Percentiles rank a stretch among this genome's conserved stretches.
Evolutionary conservation across 345 rosid genomes (phyloP).

Genomic region (Hypericum perforatum): DNA sequence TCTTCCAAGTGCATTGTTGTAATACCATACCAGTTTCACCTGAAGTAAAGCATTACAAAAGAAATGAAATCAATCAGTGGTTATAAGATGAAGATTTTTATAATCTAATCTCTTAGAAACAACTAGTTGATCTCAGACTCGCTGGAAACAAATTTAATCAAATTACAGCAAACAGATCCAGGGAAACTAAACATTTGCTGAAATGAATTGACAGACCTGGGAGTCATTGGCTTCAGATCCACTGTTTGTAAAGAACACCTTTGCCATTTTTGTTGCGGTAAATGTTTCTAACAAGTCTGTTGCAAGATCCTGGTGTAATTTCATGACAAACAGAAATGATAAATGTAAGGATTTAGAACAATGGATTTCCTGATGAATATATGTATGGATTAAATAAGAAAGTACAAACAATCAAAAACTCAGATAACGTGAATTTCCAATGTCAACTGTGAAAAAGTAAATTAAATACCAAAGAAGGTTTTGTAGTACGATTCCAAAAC

Average conservation of each 20-base stretch:
- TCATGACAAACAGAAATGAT: background rate
- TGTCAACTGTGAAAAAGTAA: background rate
- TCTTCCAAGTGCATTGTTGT: constrained; percentile 78
- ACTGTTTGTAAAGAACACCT: constrained; percentile 82
- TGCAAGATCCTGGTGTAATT: constrained; percentile 79
- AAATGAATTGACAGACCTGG: constrained; percentile 40
- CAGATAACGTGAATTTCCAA: background rate
- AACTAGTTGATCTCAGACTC: background rate
- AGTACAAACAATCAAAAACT: constrained; percentile 1
- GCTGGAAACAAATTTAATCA: background rate
- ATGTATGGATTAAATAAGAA: constrained; percentile 6
- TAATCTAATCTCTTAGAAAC: too few relatives aligned
- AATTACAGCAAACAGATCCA: too few relatives aligned
- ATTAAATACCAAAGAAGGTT: constrained; percentile 71
- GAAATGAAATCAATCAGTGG: background rate
- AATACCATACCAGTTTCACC: constrained; percentile 94
- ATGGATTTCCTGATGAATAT: constrained; percentile 2
- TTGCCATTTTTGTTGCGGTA: constrained; percentile 77
- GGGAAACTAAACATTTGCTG: background rate
- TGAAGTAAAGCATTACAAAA: constrained; percentile 19
- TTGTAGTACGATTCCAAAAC: constrained; percentile 94
- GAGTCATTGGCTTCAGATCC: constrained; percentile 99
- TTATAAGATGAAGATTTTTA: background rate
- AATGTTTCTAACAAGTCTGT: constrained; percentile 72
- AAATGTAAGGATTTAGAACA: background rate